Evolutionary conservation across 1,284 basidiomycete genomes (phyloP), one percentile per base, ranked within the genome.

Genomic region (Pholiota adiposa): DNA sequence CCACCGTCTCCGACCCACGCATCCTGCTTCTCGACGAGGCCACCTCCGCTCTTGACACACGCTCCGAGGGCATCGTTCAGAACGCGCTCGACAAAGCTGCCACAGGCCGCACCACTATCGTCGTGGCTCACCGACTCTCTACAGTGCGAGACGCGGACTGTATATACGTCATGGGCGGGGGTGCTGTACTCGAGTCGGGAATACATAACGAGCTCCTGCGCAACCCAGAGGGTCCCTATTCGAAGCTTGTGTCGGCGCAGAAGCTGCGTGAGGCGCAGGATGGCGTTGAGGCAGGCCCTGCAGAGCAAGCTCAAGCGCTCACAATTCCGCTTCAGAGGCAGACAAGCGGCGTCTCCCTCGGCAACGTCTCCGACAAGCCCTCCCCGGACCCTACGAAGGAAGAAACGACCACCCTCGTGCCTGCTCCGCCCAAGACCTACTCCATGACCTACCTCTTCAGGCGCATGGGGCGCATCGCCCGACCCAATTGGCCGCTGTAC

Each of bases 31-130:
- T 95, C 40, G 93, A 95, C 67, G 93, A 95, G 71, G 96, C 96
- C 1, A 97, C 95, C 2, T 88, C 86, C 59, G 96, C 96, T 25
- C 82, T 98, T 8, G 96, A 98, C 74, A 95, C 94, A 1, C 88
- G 93, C 71, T 90, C 87, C 1, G 97, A 99, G 74, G 92, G 92
- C 51, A 83, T 98, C 59, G 97, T 99, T 0, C 96, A 98, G 75
- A 90, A 97, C 70, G 97, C 97, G 11, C 79, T 99, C 52, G 96
- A 98, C 74, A 95, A 94, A 75, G 96, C 96, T 56, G 82, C 93
- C 8, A 83, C 86, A 31, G 83, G 88, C 49, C 88, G 90, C 50
- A 93, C 90, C 3, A 92, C 90, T 0, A 92, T 92, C 72, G 89
- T 87, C 12, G 90, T 90, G 59, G 89, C 88, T 27, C 90, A 93